Conservation (phyloP, 139 green algal species). For the Bryopsis sp. region DNA sequence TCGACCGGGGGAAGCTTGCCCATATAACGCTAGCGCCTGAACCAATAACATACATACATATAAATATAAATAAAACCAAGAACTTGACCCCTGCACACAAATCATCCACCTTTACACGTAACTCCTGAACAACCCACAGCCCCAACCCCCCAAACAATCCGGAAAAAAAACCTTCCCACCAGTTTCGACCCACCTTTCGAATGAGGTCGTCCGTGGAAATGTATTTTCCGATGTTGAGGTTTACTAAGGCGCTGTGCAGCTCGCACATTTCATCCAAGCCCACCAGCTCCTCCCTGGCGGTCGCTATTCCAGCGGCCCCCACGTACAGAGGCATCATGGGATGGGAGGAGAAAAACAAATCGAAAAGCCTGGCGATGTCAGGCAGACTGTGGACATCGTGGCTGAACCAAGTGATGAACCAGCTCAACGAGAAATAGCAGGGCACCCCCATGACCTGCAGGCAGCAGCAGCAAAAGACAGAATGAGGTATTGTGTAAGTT, state of each 20-base stretch:
- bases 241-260: conserved; percentile 50
- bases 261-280: conserved; percentile 38
- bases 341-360: conserved; percentile 78
- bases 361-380: conserved; percentile 63
- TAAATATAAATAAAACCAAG: background rate
- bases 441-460: conserved; percentile 17
- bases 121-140: background rate
- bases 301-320: conserved; percentile 51
- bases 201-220: conserved; percentile 14
- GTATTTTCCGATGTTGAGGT: conserved; percentile 30
- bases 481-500: background rate
- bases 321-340: conserved; percentile 88
- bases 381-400: conserved; percentile 45
- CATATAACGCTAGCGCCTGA: conserved; percentile 13
- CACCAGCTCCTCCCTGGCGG: conserved; percentile 40
- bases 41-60: background rate
- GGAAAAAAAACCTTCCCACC: background rate
- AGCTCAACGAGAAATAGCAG: conserved; percentile 42
- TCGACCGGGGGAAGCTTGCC: background rate
- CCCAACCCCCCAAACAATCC: background rate
- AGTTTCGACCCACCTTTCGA: background rate
- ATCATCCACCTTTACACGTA: background rate
- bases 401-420: conserved; percentile 85
- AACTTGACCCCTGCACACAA: background rate
- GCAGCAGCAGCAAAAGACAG: too few species aligned